These are phyloP conservation scores for Rhodofomes roseus DNA, from an alignment of 1,284 basidiomycete species.

Conservation along the genomic window DNA sequence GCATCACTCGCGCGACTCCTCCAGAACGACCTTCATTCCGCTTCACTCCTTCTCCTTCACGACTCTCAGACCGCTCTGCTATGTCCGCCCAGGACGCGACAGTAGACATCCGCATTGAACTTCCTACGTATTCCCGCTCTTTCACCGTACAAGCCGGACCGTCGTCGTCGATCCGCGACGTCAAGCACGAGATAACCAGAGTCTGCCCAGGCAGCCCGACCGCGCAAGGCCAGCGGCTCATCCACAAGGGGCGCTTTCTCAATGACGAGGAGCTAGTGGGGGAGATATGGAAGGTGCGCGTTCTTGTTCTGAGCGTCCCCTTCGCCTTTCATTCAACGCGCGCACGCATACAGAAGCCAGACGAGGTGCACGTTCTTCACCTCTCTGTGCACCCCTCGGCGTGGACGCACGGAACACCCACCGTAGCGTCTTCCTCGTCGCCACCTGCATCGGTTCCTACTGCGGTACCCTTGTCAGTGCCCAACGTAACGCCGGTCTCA, in stretches of 20 bases:
- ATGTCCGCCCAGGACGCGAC: slow-evolving; percentile 27
- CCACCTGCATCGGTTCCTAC: neutral
- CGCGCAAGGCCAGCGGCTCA: slow-evolving; percentile 66
- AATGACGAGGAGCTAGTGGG: slow-evolving; percentile 61
- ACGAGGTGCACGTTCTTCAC: slow-evolving; percentile 62
- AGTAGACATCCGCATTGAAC: slow-evolving; percentile 62
- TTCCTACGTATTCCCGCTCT: slow-evolving; percentile 68
- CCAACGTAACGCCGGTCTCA: neutral
- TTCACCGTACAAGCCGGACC: slow-evolving; percentile 52
- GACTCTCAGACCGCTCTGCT: neutral
- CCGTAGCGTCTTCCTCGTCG: neutral
- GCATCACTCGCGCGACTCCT: neutral
- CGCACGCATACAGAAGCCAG: slow-evolving; percentile 39
- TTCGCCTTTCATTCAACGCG: neutral
- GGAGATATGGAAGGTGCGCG: slow-evolving; percentile 65
- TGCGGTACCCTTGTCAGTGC: neutral
- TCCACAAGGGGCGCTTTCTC: slow-evolving; percentile 69
- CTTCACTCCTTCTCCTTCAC: slow-evolving; percentile 4
- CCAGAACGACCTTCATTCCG: slow-evolving; percentile 3
- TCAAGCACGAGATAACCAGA: slow-evolving; percentile 63
- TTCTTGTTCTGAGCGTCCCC: neutral
- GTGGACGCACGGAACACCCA: slow-evolving; percentile 55
- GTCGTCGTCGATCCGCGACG: slow-evolving; percentile 50
- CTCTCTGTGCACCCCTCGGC: slow-evolving; percentile 73
- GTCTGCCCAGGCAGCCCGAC: slow-evolving; percentile 63